These are phyloP conservation scores for Ramularia endophylla DNA, from an alignment of 2,329 filamentous ascomycete genomes.

Conservation along the genomic window DNA sequence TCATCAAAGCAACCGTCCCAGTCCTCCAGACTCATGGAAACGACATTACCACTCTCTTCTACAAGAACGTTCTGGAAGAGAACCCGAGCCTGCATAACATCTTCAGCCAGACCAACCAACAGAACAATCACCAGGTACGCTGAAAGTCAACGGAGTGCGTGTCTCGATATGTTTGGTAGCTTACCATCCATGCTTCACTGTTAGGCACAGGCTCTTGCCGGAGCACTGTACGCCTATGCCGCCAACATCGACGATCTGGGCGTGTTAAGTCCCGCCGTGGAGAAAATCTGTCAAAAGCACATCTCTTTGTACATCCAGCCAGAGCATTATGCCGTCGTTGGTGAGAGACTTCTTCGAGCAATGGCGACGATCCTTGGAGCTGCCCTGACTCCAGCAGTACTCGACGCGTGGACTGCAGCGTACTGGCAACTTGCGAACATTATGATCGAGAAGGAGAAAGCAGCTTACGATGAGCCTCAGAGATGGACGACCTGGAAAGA, in stretches of 20 bases:
- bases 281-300: slow-evolving; percentile 73
- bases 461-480: slow-evolving; percentile 57
- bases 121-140: slow-evolving; percentile 62
- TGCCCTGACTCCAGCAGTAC: slow-evolving; percentile 59
- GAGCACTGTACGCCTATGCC: slow-evolving; percentile 64
- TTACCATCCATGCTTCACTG: no score
- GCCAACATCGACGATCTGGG: slow-evolving; percentile 64
- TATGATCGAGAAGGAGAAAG: slow-evolving; percentile 60
- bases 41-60: slow-evolving; percentile 65
- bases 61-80: slow-evolving; percentile 59
- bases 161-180: no score
- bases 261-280: slow-evolving; percentile 50
- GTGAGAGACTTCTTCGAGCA: slow-evolving; percentile 60
- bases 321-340: slow-evolving; percentile 66
- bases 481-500: slow-evolving; percentile 62
- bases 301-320: slow-evolving; percentile 62
- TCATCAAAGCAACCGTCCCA: slow-evolving; percentile 66
- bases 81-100: slow-evolving; percentile 62
- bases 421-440: slow-evolving; percentile 69
- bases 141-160: no score
- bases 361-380: slow-evolving; percentile 62
- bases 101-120: slow-evolving; percentile 67
- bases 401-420: slow-evolving; percentile 63
- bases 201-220: slow-evolving; percentile 63
- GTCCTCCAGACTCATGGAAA: slow-evolving; percentile 62